Evolutionary conservation across 1,284 basidiomycete genomes (phyloP), one percentile per base, ranked within the genome.

Genomic region (Microbotryum silenes-acaulis): DNA sequence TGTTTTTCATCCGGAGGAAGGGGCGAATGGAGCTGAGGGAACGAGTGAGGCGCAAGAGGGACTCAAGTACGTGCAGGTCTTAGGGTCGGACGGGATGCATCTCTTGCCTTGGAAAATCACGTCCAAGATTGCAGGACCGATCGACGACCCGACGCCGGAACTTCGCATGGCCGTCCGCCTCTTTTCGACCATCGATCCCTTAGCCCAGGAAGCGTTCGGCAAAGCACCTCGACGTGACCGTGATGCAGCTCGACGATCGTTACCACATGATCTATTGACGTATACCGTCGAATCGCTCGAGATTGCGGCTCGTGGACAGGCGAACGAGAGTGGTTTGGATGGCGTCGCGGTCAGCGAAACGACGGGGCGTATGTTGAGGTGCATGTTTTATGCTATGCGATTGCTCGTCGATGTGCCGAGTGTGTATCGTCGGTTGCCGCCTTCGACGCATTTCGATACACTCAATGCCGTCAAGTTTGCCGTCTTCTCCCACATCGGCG

Each of bases 201-300:
- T 70, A 21, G 14, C 57, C 12, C 51, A 33, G 25, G 68, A 68
- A 47, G 47, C 62, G 21, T 59, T 53, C 27, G 52, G 51, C 4
- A 48, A 37, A 59, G 82, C 91, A 63, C 37, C 37, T 42, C 37
- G 37, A 42, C 37, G 37, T 10, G 37, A 42, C 16, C 37, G 37
- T 16, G 37, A 42, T 42, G 37, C 37, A 6, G 37, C 37, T 12
- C 37, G 37, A 42, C 37, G 37, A 42, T 93, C 93, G 71, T 78
- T 97, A 3, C 89, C 92, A 0, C 88, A 93, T 70, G 90, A 94
- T 66, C 77, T 96, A 42, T 79, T 94, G n/a, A 89, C 85, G 2
- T 96, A 93, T 74, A 92, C 91, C 0, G 81, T 97, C 51, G 79
- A 85, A 2, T 80, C 83, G n/a, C 81, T 89, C 58, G 93, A 97